Conservation (phyloP, 805 yeast genomes). For the Yamadazyma tumulicola region DNA sequence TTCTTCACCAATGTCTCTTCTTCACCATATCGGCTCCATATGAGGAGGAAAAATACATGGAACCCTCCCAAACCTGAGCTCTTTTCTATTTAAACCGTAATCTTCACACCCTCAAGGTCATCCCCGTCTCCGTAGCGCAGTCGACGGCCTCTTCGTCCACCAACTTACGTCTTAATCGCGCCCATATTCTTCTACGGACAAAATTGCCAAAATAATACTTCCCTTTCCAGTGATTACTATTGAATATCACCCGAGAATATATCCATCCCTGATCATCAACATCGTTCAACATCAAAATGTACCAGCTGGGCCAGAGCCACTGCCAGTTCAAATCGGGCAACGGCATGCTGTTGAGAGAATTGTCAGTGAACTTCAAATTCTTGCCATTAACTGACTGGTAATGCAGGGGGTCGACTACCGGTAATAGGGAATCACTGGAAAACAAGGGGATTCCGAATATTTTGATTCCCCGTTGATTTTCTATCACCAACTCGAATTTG, state of each 20-base stretch:
- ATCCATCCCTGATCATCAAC: conserved; percentile 87
- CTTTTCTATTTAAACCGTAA: too few relatives aligned
- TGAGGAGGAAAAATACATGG: too few relatives aligned
- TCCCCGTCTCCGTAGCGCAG: too few relatives aligned
- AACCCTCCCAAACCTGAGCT: too few relatives aligned
- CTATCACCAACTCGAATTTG: conserved; percentile 42
- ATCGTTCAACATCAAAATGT: conserved; percentile 64
- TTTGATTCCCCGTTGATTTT: conserved; percentile 53
- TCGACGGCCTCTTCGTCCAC: too few relatives aligned
- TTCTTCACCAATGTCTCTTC: too few relatives aligned
- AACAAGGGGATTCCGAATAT: conserved; percentile 51
- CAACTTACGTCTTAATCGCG: conserved; percentile 30
- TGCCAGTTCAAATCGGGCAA: conserved; percentile 60
- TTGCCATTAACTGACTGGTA: conserved; percentile 44
- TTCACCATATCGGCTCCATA: too few relatives aligned
- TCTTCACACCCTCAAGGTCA: too few relatives aligned
- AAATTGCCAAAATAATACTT: conserved; percentile 54
- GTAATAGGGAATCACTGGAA: conserved; percentile 43
- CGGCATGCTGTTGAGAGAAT: conserved; percentile 33
- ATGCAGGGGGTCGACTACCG: conserved; percentile 49
- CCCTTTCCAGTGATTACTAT: conserved; percentile 59
- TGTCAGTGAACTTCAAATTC: conserved; percentile 25
- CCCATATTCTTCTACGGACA: conserved; percentile 68
- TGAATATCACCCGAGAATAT: conserved; percentile 54
- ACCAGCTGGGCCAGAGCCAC: conserved; percentile 74